Evolutionary conservation across 2,329 filamentous ascomycete species (phyloP).

Genomic region (Nigrospora oryzae): DNA sequence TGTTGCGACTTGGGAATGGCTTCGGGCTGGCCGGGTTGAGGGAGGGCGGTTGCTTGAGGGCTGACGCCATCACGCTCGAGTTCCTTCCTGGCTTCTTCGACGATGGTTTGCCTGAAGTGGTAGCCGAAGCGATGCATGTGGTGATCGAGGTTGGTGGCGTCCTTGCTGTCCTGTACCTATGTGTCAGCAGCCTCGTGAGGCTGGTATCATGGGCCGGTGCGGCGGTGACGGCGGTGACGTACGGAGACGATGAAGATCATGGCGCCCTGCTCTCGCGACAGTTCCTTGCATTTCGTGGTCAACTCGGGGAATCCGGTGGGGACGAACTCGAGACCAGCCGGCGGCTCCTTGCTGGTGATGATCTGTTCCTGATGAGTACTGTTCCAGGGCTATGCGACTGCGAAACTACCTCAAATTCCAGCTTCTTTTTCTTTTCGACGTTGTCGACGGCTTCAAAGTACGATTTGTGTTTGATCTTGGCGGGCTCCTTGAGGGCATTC

Average conservation of each 20-base stretch:
- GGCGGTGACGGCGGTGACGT: conserved; percentile 16
- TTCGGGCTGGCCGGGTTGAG: conserved; percentile 33
- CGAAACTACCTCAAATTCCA: conserved; percentile 48
- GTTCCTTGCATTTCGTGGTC: conserved; percentile 54
- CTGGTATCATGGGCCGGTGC: conserved; percentile 7
- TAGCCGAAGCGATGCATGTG: conserved; percentile 53
- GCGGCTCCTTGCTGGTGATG: conserved; percentile 41
- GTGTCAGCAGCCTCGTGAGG: background rate
- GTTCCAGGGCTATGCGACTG: background rate
- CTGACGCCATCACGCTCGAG: conserved; percentile 14
- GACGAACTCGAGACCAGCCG: conserved; percentile 55
- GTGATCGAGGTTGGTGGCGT: conserved; percentile 30
- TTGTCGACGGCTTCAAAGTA: conserved; percentile 60
- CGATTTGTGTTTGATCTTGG: conserved; percentile 48
- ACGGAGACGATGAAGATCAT: conserved; percentile 62
- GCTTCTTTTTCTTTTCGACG: conserved; percentile 54
- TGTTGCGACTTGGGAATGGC: conserved; percentile 50
- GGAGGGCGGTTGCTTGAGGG: conserved; percentile 14
- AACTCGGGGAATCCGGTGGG: conserved; percentile 54
- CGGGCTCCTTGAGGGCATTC: conserved; percentile 20
- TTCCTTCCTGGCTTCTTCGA: conserved; percentile 40
- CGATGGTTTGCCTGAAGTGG: conserved; percentile 50
- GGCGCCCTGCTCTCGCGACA: conserved; percentile 52
- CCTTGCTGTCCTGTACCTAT: conserved; percentile 19
- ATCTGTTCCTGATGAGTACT: conserved; percentile 31